phyloP scores from a whole-genome alignment of 148 eudicot genomes.

The Rheum nobile region DNA sequence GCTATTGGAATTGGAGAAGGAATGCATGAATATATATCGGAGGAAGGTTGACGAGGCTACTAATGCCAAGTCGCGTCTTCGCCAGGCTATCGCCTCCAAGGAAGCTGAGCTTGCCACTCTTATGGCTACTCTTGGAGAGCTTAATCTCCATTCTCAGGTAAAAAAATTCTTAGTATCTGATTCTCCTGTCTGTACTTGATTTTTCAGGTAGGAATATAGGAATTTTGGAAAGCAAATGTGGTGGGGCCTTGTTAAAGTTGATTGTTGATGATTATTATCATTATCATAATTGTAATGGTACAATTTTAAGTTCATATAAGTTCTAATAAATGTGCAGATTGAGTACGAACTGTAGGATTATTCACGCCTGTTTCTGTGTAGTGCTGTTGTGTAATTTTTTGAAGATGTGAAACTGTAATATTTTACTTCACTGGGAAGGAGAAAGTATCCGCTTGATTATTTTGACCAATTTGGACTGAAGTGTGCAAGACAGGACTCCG shows the following conservation, averaged over 20 bases:
- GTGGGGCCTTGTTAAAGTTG: slow-evolving; percentile 5
- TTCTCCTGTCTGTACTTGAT: neutral
- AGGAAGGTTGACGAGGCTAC: slow-evolving; percentile 63
- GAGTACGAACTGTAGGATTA: neutral
- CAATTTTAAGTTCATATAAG: neutral
- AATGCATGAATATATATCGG: slow-evolving; percentile 46
- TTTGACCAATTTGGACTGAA: neutral
- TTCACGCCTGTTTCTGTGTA: neutral
- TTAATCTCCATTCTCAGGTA: slow-evolving; percentile 41
- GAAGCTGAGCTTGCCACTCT: slow-evolving; percentile 69
- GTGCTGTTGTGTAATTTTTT: neutral
- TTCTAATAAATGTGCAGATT: slow-evolving; percentile 1
- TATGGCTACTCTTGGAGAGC: slow-evolving; percentile 56
- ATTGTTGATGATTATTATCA: neutral
- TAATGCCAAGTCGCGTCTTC: slow-evolving; percentile 46
- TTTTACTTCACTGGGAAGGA: neutral
- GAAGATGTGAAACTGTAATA: neutral
- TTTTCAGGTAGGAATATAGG: neutral
- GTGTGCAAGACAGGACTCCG: neutral
- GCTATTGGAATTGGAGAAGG: slow-evolving; percentile 55
- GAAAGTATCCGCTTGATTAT: neutral
- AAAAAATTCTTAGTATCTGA: neutral
- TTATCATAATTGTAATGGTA: neutral
- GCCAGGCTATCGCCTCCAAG: slow-evolving; percentile 45
- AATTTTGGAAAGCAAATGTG: neutral